Evolutionary conservation across 345 rosid species (phyloP).

Genomic region (Salix exigua): DNA sequence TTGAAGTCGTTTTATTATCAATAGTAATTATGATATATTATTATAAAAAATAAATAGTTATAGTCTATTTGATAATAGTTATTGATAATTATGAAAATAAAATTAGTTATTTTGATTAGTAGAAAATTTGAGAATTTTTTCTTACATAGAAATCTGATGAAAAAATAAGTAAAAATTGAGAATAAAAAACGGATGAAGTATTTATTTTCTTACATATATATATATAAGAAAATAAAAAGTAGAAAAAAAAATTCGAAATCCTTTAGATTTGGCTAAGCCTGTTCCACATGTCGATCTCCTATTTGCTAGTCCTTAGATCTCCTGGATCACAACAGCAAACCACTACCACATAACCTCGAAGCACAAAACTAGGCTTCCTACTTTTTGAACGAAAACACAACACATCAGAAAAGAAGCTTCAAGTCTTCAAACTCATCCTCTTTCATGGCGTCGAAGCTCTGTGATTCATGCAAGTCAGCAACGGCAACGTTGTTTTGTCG

Average conservation of each 20-base stretch:
- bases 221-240: no score
- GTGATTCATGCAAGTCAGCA: slow-evolving; percentile 94
- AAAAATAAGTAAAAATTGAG: no score
- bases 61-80: no score
- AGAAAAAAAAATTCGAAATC: neutral
- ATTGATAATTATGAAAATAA: no score
- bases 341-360: neutral
- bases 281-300: slow-evolving; percentile 24
- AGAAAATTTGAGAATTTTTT: no score
- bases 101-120: no score
- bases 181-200: no score
- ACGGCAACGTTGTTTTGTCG: slow-evolving; percentile 80
- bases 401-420: neutral
- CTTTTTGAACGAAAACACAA: neutral
- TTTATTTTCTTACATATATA: no score
- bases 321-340: slow-evolving; percentile 30
- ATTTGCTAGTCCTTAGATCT: slow-evolving; percentile 44
- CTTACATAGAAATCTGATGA: no score
- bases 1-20: no score
- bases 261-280: slow-evolving; percentile 52
- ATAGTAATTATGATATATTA: no score
- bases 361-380: neutral
- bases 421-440: neutral
- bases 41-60: no score
- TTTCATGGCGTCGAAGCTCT: slow-evolving; percentile 77